Percentiles rank a stretch among this genome's conserved stretches.
Conservation (phyloP, 2,329 filamentous ascomycete species). For the Phoma herbarum region DNA sequence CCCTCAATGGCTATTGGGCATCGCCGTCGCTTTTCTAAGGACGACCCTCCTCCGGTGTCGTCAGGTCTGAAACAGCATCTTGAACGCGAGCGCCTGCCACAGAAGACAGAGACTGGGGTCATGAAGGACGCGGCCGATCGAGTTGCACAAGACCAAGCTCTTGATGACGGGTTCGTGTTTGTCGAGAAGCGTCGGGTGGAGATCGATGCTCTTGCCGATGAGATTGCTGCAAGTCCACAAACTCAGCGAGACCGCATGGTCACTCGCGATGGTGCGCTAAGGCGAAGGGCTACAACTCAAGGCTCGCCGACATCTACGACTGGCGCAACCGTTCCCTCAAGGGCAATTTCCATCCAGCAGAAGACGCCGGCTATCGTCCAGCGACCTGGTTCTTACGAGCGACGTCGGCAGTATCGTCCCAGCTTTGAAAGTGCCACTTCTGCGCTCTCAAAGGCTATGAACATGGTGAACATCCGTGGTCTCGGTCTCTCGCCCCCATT, state of each 20-base stretch:
- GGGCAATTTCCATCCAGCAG: constrained; percentile 78
- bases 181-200: constrained; percentile 96
- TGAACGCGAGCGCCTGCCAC: constrained; percentile 54
- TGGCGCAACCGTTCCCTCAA: constrained; percentile 75
- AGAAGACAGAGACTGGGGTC: constrained; percentile 50
- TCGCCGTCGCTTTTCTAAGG: constrained; percentile 69
- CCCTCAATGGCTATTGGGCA: constrained; percentile 54
- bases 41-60: constrained; percentile 54
- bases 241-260: constrained; percentile 55
- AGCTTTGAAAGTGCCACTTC: constrained; percentile 82
- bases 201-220: constrained; percentile 96
- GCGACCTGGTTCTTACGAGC: constrained; percentile 81
- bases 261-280: constrained; percentile 69
- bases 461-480: constrained; percentile 84
- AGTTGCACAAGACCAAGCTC: constrained; percentile 84
- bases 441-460: constrained; percentile 92
- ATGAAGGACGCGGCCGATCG: constrained; percentile 64
- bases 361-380: constrained; percentile 69
- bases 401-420: constrained; percentile 76
- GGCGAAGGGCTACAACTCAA: constrained; percentile 81
- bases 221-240: constrained; percentile 84
- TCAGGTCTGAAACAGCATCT: constrained; percentile 60
- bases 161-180: constrained; percentile 93
- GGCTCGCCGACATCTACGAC: constrained; percentile 73
- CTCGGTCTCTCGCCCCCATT: constrained; percentile 73